Evolutionary conservation across 495 filamentous ascomycete genomes (phyloP).

Genomic region (Tuber magnatum): DNA sequence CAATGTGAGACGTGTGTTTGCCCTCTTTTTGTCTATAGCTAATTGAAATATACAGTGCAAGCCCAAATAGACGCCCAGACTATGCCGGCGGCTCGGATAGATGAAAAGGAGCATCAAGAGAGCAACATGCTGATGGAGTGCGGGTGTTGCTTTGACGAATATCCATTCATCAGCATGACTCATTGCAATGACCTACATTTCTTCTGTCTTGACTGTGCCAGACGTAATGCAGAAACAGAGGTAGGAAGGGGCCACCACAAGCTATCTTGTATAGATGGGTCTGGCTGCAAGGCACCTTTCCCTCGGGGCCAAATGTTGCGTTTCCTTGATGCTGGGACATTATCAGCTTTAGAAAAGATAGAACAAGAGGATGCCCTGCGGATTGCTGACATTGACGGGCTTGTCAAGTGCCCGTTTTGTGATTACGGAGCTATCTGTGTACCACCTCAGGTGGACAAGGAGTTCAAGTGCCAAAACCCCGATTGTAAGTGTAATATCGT

Average conservation of each 20-base stretch:
- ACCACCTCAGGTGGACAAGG: constrained; percentile 61
- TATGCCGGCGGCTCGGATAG: constrained; percentile 35
- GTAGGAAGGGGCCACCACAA: constrained; percentile 60
- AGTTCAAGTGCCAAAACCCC: constrained; percentile 64
- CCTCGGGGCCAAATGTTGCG: constrained; percentile 44
- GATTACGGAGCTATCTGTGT: constrained; percentile 65
- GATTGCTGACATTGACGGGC: constrained; percentile 57
- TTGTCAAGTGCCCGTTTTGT: constrained; percentile 74
- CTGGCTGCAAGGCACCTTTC: constrained; percentile 51
- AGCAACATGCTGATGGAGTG: constrained; percentile 55
- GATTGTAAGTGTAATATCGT: constrained; percentile 49
- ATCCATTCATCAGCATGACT: constrained; percentile 58
- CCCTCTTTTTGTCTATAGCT: constrained; percentile 8
- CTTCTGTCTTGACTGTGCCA: constrained; percentile 65
- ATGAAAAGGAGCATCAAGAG: constrained; percentile 44
- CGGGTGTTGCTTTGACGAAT: constrained; percentile 63
- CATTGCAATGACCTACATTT: constrained; percentile 60
- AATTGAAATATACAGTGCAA: constrained; percentile 20
- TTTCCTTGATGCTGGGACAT: constrained; percentile 53
- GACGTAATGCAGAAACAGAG: constrained; percentile 55
- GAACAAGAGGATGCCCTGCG: constrained; percentile 63
- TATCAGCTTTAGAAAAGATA: constrained; percentile 57
- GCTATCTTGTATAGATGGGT: constrained; percentile 51
- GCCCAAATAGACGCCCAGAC: constrained; percentile 34
- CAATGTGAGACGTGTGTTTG: not conserved